These are phyloP conservation scores for Hypoxylon subgilvum DNA, from an alignment of 495 filamentous ascomycete species.

Conservation along the genomic window DNA sequence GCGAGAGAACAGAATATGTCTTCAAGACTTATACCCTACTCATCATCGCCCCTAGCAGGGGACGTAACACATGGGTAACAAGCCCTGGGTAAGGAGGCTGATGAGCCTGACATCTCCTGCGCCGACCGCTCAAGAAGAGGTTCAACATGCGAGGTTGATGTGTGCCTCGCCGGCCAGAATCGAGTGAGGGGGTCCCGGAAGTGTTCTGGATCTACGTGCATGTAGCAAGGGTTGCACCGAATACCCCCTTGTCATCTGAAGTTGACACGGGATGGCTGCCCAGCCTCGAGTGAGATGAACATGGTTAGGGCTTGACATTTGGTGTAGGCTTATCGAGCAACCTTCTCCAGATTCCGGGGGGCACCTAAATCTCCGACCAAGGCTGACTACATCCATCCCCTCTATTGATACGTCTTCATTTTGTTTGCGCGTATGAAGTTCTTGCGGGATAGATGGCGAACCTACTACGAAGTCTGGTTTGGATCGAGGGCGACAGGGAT, in stretches of 20 bases:
- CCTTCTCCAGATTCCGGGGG: conserved; percentile 5
- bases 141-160: conserved; percentile 16
- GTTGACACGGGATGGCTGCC: conserved; percentile 15
- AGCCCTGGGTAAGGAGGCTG: background rate
- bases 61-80: conserved; percentile 26
- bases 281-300: conserved; percentile 18
- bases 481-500: background rate
- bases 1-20: conserved; percentile 18
- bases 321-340: conserved; percentile 28
- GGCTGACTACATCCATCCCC: conserved; percentile 4
- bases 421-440: background rate
- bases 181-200: conserved; percentile 8
- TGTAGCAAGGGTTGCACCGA: conserved; percentile 17
- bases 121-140: conserved; percentile 3
- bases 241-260: conserved; percentile 29
- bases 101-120: conserved; percentile 24
- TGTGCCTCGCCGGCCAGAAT: conserved; percentile 16
- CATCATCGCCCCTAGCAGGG: conserved; percentile 11
- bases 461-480: background rate
- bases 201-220: conserved; percentile 5
- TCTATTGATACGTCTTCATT: conserved; percentile 1
- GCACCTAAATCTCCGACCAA: background rate
- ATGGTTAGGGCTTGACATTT: conserved; percentile 15
- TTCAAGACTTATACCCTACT: conserved; percentile 35
- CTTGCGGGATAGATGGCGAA: background rate